Evolutionary conservation across 768 basidiomycete species (phyloP).

Genomic region (Kwoniella pini): DNA sequence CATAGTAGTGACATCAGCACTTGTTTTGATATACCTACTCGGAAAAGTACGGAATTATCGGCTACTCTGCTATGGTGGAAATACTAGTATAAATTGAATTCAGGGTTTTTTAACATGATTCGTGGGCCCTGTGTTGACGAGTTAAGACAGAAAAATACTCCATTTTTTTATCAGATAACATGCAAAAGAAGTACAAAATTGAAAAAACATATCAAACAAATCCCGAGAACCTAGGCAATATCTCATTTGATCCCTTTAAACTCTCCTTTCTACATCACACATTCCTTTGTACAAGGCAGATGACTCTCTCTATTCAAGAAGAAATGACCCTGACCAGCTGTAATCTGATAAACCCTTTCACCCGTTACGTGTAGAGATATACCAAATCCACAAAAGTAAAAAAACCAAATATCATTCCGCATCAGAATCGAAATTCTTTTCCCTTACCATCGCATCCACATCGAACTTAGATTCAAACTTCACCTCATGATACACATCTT

Average conservation of each 20-base stretch:
- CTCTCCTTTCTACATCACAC: no score
- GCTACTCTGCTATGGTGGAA: background rate
- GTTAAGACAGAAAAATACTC: background rate
- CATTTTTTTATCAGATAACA: conserved; percentile 22
- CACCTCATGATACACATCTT: background rate
- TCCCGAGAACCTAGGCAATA: background rate
- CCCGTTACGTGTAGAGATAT: background rate
- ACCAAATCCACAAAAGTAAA: background rate
- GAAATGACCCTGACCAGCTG: background rate
- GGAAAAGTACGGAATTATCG: conserved; percentile 11
- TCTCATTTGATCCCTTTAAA: background rate
- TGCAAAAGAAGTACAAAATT: no score
- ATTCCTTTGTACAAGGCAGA: no score
- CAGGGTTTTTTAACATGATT: background rate
- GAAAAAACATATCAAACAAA: background rate
- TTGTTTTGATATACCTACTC: background rate
- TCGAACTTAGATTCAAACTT: background rate
- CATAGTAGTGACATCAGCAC: conserved; percentile 5
- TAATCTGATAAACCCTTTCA: background rate
- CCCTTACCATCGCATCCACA: background rate
- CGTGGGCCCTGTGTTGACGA: conserved; percentile 4
- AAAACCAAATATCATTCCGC: background rate
- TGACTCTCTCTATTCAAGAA: background rate
- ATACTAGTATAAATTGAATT: background rate
- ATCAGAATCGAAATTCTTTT: background rate